These are phyloP conservation scores for Luzula sylvatica DNA, from an alignment of 176 grass and related monocot species.

Conservation along the genomic window DNA sequence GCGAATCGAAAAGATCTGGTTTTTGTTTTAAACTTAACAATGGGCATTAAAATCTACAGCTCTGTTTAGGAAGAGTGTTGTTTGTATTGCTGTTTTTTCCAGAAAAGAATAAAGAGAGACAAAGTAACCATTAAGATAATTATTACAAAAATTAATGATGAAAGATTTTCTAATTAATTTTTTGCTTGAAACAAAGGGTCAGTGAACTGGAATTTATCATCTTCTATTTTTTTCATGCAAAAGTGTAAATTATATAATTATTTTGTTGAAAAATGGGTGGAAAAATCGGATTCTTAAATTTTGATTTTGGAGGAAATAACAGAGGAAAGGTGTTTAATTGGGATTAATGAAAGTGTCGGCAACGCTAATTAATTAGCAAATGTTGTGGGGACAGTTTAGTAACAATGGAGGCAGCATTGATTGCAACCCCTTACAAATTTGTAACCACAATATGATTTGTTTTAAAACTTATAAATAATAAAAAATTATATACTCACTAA, in stretches of 20 bases:
- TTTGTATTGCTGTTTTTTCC: too few relatives aligned
- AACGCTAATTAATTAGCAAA: slow-evolving; percentile 10
- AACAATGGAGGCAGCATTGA: slow-evolving; percentile 1
- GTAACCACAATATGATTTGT: slow-evolving; percentile 9
- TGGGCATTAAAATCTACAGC: slow-evolving; percentile 14
- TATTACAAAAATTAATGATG: slow-evolving; percentile 1
- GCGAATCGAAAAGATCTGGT: slow-evolving; percentile 11
- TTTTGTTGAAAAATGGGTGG: too few relatives aligned
- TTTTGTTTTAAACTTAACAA: too few relatives aligned
- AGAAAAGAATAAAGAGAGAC: too few relatives aligned
- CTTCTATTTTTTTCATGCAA: too few relatives aligned
- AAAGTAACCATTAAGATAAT: too few relatives aligned
- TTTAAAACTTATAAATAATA: too few relatives aligned
- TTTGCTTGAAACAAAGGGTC: neutral
- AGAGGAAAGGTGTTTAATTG: neutral
- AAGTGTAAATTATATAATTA: too few relatives aligned
- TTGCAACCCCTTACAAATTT: slow-evolving; percentile 10
- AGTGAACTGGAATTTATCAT: neutral
- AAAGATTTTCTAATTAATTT: neutral
- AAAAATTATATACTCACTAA: too few relatives aligned
- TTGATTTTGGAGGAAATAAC: neutral
- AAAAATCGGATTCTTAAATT: neutral
- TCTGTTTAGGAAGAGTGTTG: slow-evolving; percentile 1
- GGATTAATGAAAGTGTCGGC: slow-evolving; percentile 5
- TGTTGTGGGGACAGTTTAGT: neutral